Evolutionary conservation across 768 basidiomycete species (phyloP).

Genomic region (Albatrellus ellisii): DNA sequence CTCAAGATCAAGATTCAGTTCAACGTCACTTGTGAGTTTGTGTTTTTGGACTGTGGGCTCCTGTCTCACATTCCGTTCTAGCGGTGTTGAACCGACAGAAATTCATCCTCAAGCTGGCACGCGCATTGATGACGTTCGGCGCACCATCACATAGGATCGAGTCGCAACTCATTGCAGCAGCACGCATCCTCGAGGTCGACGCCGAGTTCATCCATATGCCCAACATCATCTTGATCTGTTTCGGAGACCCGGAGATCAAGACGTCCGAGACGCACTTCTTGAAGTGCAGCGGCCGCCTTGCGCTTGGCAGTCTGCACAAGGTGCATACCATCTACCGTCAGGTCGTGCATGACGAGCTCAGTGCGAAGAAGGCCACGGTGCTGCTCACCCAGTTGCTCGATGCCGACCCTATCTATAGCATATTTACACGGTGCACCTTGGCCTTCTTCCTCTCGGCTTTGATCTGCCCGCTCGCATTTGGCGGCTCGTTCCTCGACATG

Average conservation of each 20-base stretch:
- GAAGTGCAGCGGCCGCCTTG: constrained; percentile 63
- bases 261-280: constrained; percentile 85
- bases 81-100: constrained; percentile 74
- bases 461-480: constrained; percentile 79
- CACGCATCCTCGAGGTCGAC: constrained; percentile 80
- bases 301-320: constrained; percentile 73
- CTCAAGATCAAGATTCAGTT: constrained; percentile 59
- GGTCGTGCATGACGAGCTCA: constrained; percentile 88
- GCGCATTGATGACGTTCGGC: constrained; percentile 83
- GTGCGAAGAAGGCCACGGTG: constrained; percentile 60
- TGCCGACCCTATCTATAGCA: constrained; percentile 50
- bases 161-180: constrained; percentile 80
- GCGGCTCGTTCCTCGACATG: constrained; percentile 77
- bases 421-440: constrained; percentile 47
- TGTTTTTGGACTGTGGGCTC: background rate
- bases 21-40: constrained; percentile 52
- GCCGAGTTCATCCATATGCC: constrained; percentile 87
- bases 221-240: constrained; percentile 73
- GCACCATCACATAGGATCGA: constrained; percentile 92
- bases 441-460: constrained; percentile 61
- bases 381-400: constrained; percentile 51
- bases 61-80: constrained; percentile 17
- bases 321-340: constrained; percentile 76
- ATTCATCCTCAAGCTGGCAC: constrained; percentile 77
- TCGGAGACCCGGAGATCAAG: constrained; percentile 82